Base-by-base conservation (phyloP, 148 eudicot genomes). In the Rhododendron mucronatum region DNA sequence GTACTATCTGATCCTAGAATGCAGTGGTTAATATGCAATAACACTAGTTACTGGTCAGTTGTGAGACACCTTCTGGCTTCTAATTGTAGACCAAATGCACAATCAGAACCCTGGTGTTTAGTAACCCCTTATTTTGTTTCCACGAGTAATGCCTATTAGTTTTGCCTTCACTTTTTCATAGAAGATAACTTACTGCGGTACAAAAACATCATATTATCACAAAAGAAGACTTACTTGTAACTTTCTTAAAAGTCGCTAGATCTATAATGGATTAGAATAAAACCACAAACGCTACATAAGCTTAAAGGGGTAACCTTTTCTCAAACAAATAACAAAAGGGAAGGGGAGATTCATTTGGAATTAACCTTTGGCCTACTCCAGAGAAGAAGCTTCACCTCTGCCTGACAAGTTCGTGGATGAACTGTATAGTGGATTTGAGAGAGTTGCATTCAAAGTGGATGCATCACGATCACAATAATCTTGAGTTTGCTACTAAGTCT, bases 401-500 rank as follows among this genome's bases (percentile, higher is more conserved):
- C 81, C 81, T 78, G 30, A 48, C 4, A 41, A 78, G n/a, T 78
- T 78, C 14, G 48, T 78, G 12, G 28, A 78, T 23, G 30, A 78
- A 78, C 81, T 45, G 26, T 6, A 78, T 78, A 21, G 45, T 78
- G 51, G 81, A 78, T 78, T 41, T 78, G 78, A 45, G 51, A 78
- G 81, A 78, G 15, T 21, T 78, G 81, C 53, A 41, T 41, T 78
- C 53, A 23, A 78, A 21, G 47, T 21, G 21, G 23, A 12, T 41
- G 53, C 23, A 44, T 33, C 48, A 16, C 16, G 21, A 55, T 55
- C 20, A 78, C 55, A n/a, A 47, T 6, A 10, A 78, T 78, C 81
- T 47, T 23, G 48, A 76, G 55, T 78, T 45, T n/a, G 18, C 80
- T 47, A n/a, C 30, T 0, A 78, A 45, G 55, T 47, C 71, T 65